Evolutionary conservation across 1,139 yeast species (phyloP), one percentile per base, ranked within the genome.

Genomic region (Lodderomyces pseudojiufengensis): DNA sequence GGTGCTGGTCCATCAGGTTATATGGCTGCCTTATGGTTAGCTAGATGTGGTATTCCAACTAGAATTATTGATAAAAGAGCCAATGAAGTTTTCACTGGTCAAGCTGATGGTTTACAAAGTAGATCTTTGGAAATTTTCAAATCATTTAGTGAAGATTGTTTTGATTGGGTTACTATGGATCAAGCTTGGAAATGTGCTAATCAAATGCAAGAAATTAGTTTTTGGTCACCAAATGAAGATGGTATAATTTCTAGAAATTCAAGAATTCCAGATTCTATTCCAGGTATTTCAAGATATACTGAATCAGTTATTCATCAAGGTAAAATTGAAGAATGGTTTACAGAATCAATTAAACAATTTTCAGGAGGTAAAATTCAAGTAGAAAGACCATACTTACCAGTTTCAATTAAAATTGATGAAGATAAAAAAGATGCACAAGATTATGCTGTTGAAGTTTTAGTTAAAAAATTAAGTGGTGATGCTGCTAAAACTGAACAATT

Each of bases 1-100:
- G 67, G 67, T 15, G 67, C 67, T 22, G 67, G 67, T 23, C 67
- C 67, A 4, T 60, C 67, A 9, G 67, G 63, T 9, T 46, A 44
- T 32, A 55, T 55, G 60, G 52, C 55, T 29, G 60, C 61, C 15
- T 46, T 47, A 27, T 55, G 60, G 57, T 49, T 54, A 37, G 59
- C 59, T 9, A 48, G 66, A 24, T 46, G 60, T 16, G 67, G 66
- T 16, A 44, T 51, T 14, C 46, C 56, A 11, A 51, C 50, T 39
- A 46, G 62, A 15, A 54, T 61, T 32, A 53, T 61, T 33, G 67
- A 61, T 44, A 57, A 61, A 34, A 49, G 67, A 29, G 40, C 57
- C 7, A 44, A 40, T 26, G 51, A 54, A 34, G 43, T 56, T 5
- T 56, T 54, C 37, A 47, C 61, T 8, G 67, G 67, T n/a, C 64